phyloP scores from a whole-genome alignment of 495 filamentous ascomycete species.

The Aspergillus steynii region DNA sequence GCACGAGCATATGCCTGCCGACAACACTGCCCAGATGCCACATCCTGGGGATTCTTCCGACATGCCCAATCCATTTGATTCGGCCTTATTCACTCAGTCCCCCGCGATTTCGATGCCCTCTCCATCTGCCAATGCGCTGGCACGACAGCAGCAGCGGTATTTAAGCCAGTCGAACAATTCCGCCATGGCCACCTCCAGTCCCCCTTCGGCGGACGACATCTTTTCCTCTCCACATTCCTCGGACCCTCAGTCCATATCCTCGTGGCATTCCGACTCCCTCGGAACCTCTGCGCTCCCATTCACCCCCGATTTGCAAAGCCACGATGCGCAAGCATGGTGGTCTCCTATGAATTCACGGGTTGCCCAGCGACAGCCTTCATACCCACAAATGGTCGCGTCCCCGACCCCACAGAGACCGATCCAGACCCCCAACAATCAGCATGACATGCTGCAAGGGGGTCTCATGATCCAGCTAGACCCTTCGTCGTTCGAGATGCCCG shows the following conservation, averaged over 20 bases:
- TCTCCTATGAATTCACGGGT: constrained; percentile 40
- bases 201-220: constrained; percentile 44
- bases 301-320: constrained; percentile 41
- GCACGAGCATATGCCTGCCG: constrained; percentile 39
- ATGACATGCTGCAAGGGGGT: constrained; percentile 44
- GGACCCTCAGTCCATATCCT: constrained; percentile 44
- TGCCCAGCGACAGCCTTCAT: constrained; percentile 38
- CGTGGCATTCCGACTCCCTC: constrained; percentile 48
- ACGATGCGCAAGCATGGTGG: constrained; percentile 47
- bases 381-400: constrained; percentile 37
- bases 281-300: constrained; percentile 38
- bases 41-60: constrained; percentile 31
- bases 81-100: constrained; percentile 37
- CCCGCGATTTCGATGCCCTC: constrained; percentile 43
- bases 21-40: constrained; percentile 23
- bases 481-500: constrained; percentile 37
- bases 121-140: constrained; percentile 29
- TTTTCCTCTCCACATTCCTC: constrained; percentile 49
- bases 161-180: constrained; percentile 37
- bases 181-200: constrained; percentile 38
- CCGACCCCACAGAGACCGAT: constrained; percentile 36
- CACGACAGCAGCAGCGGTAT: constrained; percentile 39
- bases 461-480: constrained; percentile 50
- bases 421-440: constrained; percentile 31
- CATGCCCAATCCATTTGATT: constrained; percentile 38